Base-by-base conservation (phyloP, 2,329 filamentous ascomycete species). In the Fusarium oligoseptatum region DNA sequence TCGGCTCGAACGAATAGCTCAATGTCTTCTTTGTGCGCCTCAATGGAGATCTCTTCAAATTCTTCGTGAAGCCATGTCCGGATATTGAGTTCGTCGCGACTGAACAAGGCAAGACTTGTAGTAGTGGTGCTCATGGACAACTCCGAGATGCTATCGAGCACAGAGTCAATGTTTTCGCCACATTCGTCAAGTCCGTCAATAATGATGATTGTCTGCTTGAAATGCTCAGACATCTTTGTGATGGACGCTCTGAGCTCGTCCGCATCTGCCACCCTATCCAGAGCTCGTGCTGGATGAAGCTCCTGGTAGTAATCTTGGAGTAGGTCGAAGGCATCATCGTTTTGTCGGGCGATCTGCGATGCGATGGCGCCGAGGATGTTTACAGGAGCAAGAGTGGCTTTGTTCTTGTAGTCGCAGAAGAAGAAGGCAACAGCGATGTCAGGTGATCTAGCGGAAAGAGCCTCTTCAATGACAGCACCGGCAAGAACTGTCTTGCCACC, bases 401-500 rank as follows among this genome's bases (percentile, higher is more conserved):
- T 1, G 2, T 58, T 27, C 15, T 66, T 71, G 20, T 75, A 70
- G 1, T 68, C 67, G 17, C 66, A 76, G 10, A 76, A 75, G 50
- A 71, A 70, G 6, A 68, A 70, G 1, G 37, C 66, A 4, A 27
- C 43, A 0, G 56, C 64, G 3, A 7, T 50, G 0, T 4, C 36
- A 10, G n/a, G 0, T 9, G 39, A n/a, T 10, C n/a, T 58, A 6
- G 6, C 17, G 6, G 24, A 3, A 12, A 73, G 34, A 3, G 55
- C 61, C 20, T 76, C 63, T 9, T 69, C 57, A 3, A 68, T 45
- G 0, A 60, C 64, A 1, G 61, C 57, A 5, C 67, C 67, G 0
- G 74, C 70, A 1, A 76, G 22, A 12, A 75, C 2, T 1, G 75
- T 67, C 41, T 76, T 76, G 0, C 74, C 70, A 10, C 52, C 57